Conservation (phyloP, 2,329 filamentous ascomycete species). For the Incumbomyces lentus region DNA sequence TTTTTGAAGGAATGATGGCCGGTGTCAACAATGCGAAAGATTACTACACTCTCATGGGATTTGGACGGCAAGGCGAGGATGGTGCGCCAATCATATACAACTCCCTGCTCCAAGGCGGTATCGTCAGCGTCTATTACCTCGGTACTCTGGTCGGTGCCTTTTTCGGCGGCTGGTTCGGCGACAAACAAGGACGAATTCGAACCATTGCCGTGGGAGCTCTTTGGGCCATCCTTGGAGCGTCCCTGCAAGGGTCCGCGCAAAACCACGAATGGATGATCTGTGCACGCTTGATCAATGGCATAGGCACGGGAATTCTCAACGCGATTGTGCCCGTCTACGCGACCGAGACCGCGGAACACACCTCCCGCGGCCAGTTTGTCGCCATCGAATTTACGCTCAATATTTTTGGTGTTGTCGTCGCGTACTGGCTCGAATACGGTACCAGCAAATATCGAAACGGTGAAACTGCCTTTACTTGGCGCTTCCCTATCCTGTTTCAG, state of each 20-base stretch:
- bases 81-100: conserved; percentile 47
- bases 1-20: conserved; percentile 32
- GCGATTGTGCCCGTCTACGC: conserved; percentile 63
- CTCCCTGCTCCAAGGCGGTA: conserved; percentile 52
- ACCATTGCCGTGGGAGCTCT: conserved; percentile 51
- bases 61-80: conserved; percentile 46
- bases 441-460: conserved; percentile 55
- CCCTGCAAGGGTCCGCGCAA: conserved; percentile 54
- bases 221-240: conserved; percentile 52
- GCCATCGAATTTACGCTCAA: conserved; percentile 65
- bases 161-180: conserved; percentile 53
- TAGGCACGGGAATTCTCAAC: conserved; percentile 60
- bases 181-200: conserved; percentile 51
- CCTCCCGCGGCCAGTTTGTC: conserved; percentile 57
- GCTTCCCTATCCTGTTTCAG: conserved; percentile 61
- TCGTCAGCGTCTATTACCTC: conserved; percentile 49
- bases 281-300: conserved; percentile 51
- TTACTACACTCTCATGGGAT: conserved; percentile 55
- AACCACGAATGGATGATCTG: conserved; percentile 61
- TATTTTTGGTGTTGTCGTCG: conserved; percentile 34
- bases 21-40: conserved; percentile 51
- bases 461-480: conserved; percentile 52
- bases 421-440: conserved; percentile 26
- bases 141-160: conserved; percentile 55
- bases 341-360: conserved; percentile 59